These are phyloP conservation scores for Microdochium nivale DNA, from an alignment of 2,329 filamentous ascomycete genomes.

Conservation along the genomic window DNA sequence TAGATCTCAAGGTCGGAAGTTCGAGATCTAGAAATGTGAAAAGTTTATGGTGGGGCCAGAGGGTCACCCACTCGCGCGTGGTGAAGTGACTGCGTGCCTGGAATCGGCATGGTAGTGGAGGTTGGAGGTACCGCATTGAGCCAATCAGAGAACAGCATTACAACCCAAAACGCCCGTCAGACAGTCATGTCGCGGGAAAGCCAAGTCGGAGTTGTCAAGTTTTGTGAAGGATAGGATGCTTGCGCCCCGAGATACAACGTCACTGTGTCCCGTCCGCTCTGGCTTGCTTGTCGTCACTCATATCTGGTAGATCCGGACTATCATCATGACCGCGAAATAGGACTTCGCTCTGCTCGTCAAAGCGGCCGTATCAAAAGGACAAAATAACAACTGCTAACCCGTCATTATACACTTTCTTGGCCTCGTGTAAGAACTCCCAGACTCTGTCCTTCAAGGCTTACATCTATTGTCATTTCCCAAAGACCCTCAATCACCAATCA, in stretches of 20 bases:
- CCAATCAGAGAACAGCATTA: neutral
- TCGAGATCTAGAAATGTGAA: constrained; percentile 6
- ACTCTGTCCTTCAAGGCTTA: neutral
- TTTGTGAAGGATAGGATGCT: no score
- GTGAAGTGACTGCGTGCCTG: neutral
- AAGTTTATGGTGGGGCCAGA: constrained; percentile 19
- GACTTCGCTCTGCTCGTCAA: neutral
- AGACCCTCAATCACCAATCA: neutral
- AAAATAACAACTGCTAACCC: neutral
- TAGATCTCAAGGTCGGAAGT: neutral
- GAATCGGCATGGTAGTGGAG: neutral
- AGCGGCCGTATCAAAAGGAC: neutral
- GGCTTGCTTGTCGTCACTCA: neutral
- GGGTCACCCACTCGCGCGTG: neutral
- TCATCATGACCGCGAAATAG: neutral
- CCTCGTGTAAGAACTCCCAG: neutral
- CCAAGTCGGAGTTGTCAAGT: no score
- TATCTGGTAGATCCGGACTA: no score
- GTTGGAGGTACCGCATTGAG: neutral
- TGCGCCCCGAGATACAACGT: no score
- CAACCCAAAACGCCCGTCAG: neutral
- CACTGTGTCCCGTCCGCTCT: no score
- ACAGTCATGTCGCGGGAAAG: neutral
- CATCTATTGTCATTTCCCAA: neutral
- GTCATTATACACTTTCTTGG: neutral